Percentiles rank a stretch among this genome's conserved stretches.
These are phyloP conservation scores for Agaricales sp. DNA, from an alignment of 1,284 basidiomycete species.

Conservation along the genomic window DNA sequence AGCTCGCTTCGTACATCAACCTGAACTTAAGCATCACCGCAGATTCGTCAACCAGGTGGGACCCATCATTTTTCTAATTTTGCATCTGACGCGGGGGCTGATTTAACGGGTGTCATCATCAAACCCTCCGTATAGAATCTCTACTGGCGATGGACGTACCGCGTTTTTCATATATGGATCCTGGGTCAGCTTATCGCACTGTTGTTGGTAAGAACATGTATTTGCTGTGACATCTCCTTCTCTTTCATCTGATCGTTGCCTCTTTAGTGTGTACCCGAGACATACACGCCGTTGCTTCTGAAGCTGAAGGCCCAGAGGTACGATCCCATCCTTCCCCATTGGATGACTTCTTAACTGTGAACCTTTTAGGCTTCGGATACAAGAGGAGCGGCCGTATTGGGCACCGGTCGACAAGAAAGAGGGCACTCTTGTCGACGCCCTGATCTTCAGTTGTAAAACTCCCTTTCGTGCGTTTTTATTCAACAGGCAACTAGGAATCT, in stretches of 20 bases:
- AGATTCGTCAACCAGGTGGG: constrained; percentile 36
- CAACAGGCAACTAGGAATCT: too few species aligned
- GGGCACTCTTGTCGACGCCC: constrained; percentile 25
- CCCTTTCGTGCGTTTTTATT: constrained; percentile 47
- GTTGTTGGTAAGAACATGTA: constrained; percentile 29
- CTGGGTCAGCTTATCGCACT: constrained; percentile 36
- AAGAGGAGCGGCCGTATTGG: constrained; percentile 43
- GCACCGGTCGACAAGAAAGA: constrained; percentile 43
- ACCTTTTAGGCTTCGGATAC: constrained; percentile 39
- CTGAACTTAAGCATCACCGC: background rate
- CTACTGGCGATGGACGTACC: constrained; percentile 75
- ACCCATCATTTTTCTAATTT: too few species aligned
- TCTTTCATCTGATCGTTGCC: too few species aligned
- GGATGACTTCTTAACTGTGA: background rate
- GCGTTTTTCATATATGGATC: constrained; percentile 55
- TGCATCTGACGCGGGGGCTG: too few species aligned
- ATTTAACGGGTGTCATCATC: background rate
- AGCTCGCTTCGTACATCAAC: too few species aligned
- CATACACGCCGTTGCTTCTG: constrained; percentile 57
- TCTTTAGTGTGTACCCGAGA: constrained; percentile 62
- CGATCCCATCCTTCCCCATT: too few species aligned
- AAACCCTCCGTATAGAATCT: constrained; percentile 28
- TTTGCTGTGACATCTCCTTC: background rate
- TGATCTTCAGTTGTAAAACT: constrained; percentile 31
- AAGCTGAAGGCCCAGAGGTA: constrained; percentile 40